A percentile compares a stretch with the other conserved stretches of the same genome.
Evolutionary conservation across 192 early-diverging fungal species (phyloP).

Genomic region (Dissophora ornata): DNA sequence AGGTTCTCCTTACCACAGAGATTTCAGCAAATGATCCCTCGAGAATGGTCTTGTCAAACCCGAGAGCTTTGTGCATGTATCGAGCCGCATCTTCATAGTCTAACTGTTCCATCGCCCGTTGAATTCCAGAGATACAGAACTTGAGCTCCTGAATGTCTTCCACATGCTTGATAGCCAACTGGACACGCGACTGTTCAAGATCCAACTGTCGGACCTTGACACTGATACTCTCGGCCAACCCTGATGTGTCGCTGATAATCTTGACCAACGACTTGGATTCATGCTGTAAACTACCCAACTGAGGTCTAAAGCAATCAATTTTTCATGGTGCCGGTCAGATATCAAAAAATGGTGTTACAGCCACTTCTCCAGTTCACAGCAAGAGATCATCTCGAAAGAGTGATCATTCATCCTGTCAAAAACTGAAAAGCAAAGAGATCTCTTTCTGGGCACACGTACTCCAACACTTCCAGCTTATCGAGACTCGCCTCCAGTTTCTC

Average conservation of each 20-base stretch:
- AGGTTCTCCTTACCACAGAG: slow-evolving; percentile 63
- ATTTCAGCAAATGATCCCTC: slow-evolving; percentile 72
- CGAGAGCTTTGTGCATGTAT: slow-evolving; percentile 69
- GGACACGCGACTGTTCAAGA: slow-evolving; percentile 80
- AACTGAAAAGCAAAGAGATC: neutral
- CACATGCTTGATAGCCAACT: slow-evolving; percentile 73
- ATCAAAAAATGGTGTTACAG: too few species aligned
- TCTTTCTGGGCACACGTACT: slow-evolving; percentile 44
- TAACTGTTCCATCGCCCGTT: slow-evolving; percentile 65
- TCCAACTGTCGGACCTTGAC: slow-evolving; percentile 88
- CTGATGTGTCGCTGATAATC: slow-evolving; percentile 72
- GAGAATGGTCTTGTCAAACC: slow-evolving; percentile 68
- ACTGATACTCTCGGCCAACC: slow-evolving; percentile 84
- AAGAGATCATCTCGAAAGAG: too few species aligned
- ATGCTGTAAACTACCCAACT: slow-evolving; percentile 60
- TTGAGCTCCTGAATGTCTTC: slow-evolving; percentile 81
- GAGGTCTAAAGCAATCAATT: slow-evolving; percentile 62
- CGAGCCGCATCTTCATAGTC: slow-evolving; percentile 80
- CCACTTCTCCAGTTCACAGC: too few species aligned
- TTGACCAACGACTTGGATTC: slow-evolving; percentile 61
- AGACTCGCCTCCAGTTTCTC: slow-evolving; percentile 63
- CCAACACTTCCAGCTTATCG: slow-evolving; percentile 61
- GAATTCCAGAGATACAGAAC: slow-evolving; percentile 74
- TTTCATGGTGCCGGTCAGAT: too few species aligned
- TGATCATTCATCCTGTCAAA: too few species aligned